Percentiles rank a stretch among this genome's conserved stretches.
phyloP scores from a whole-genome alignment of 495 filamentous ascomycete genomes.

The Penicillium ucsense region DNA sequence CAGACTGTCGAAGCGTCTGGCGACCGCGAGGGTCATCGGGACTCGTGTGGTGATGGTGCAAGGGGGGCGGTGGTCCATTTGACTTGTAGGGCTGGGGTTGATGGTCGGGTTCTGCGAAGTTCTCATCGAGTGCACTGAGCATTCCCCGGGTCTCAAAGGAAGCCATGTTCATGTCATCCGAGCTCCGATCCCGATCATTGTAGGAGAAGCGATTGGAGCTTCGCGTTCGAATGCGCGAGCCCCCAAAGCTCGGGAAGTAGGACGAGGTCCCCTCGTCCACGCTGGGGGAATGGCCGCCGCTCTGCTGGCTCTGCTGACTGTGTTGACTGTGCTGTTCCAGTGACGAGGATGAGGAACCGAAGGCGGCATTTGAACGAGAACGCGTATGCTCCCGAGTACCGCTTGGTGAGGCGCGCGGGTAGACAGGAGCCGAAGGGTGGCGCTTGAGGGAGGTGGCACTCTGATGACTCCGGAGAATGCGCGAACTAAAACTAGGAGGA shows the following conservation, averaged over 20 bases:
- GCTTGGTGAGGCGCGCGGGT: slow-evolving; percentile 33
- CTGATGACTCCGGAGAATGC: slow-evolving; percentile 37
- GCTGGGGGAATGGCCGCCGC: slow-evolving; percentile 40
- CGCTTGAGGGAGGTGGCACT: slow-evolving; percentile 48
- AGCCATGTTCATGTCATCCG: slow-evolving; percentile 62
- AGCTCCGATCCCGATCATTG: slow-evolving; percentile 49
- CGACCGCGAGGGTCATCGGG: slow-evolving; percentile 50
- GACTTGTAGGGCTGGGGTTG: slow-evolving; percentile 18
- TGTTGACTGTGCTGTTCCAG: slow-evolving; percentile 23
- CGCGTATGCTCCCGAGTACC: slow-evolving; percentile 39
- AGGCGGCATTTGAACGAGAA: slow-evolving; percentile 40
- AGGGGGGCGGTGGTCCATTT: slow-evolving; percentile 27
- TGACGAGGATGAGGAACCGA: slow-evolving; percentile 44
- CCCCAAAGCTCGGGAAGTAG: slow-evolving; percentile 21
- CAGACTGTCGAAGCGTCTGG: slow-evolving; percentile 60
- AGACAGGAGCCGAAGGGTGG: slow-evolving; percentile 59
- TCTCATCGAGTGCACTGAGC: slow-evolving; percentile 54
- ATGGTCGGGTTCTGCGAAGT: slow-evolving; percentile 40
- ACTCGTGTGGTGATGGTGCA: slow-evolving; percentile 47
- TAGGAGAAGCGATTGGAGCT: slow-evolving; percentile 41
- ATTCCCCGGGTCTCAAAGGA: slow-evolving; percentile 57
- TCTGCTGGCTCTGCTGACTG: slow-evolving; percentile 3
- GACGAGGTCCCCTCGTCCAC: slow-evolving; percentile 23
- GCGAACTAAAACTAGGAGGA: slow-evolving; percentile 32
- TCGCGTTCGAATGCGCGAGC: slow-evolving; percentile 25